Percentiles rank a stretch among this genome's conserved stretches.
Conservation (phyloP, 768 basidiomycete species). For the Mycena olivaceomarginata region DNA sequence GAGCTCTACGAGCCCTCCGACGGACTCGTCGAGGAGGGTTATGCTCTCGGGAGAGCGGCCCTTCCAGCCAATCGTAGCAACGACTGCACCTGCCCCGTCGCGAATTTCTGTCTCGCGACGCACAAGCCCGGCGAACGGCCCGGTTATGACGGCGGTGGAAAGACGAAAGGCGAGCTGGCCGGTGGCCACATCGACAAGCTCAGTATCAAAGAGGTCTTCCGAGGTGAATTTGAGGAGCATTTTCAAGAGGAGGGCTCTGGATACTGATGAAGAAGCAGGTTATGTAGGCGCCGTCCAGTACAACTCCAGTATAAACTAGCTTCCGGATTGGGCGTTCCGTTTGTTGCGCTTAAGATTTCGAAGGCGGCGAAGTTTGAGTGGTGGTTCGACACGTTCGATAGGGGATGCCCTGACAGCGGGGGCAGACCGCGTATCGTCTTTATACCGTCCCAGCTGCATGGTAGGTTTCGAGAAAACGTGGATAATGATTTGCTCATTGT, state of each 20-base stretch:
- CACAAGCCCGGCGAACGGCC: slow-evolving; percentile 52
- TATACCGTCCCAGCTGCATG: slow-evolving; percentile 17
- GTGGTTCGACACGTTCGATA: not conserved
- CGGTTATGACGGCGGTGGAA: slow-evolving; percentile 54
- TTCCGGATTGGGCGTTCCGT: slow-evolving; percentile 68
- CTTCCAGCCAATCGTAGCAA: slow-evolving; percentile 72
- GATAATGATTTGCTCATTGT: no score
- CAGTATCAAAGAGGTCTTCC: slow-evolving; percentile 74
- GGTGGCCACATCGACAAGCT: slow-evolving; percentile 72
- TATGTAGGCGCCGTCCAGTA: slow-evolving; percentile 17
- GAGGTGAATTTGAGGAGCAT: slow-evolving; percentile 79
- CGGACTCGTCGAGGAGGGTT: slow-evolving; percentile 68
- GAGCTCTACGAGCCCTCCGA: slow-evolving; percentile 72
- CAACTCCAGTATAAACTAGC: slow-evolving; percentile 46
- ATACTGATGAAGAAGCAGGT: slow-evolving; percentile 25
- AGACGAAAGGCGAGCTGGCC: slow-evolving; percentile 70
- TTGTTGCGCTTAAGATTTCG: slow-evolving; percentile 54
- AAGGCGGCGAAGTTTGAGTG: slow-evolving; percentile 5
- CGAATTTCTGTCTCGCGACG: slow-evolving; percentile 54
- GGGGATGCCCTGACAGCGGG: not conserved
- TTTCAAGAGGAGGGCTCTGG: slow-evolving; percentile 29
- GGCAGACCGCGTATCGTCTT: not conserved
- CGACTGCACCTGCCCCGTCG: slow-evolving; percentile 55
- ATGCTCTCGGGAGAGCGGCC: slow-evolving; percentile 72
- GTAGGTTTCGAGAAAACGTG: no score